Conservation (phyloP, 116 monocot species). For the Dioscorea cayenensis region DNA sequence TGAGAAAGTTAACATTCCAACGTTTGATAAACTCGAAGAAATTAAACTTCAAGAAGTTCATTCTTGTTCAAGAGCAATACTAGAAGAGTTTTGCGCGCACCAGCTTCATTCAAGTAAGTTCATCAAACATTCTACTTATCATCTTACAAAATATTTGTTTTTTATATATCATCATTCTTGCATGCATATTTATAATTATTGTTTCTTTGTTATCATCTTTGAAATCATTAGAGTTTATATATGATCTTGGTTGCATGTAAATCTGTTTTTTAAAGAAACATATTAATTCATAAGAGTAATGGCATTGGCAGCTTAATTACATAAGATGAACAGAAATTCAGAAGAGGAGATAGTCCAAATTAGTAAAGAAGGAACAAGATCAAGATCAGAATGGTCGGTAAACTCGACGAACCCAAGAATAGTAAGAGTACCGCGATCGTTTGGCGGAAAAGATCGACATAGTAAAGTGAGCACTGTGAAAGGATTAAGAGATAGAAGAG, state of each 20-base stretch:
- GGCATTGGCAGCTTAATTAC: background rate
- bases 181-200: no score
- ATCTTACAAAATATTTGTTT: background rate
- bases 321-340: conserved; percentile 34
- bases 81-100: background rate
- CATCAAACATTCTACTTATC: background rate
- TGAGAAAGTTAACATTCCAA: background rate
- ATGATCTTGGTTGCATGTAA: no score
- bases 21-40: background rate
- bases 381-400: conserved; percentile 21
- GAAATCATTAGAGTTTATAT: no score
- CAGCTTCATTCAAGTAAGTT: background rate
- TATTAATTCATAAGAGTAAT: no score
- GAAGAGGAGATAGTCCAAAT: conserved; percentile 20
- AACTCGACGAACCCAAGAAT: conserved; percentile 48
- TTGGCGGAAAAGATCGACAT: conserved; percentile 70
- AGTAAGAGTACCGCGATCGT: conserved; percentile 45
- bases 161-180: no score
- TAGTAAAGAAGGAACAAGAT: conserved; percentile 25
- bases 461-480: conserved; percentile 68
- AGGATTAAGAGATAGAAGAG: conserved; percentile 59
- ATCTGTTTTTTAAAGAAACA: no score
- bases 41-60: no score
- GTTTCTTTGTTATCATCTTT: no score
- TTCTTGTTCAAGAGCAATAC: background rate